These are phyloP conservation scores for Panicum miliaceum DNA, from an alignment of 176 grass and related monocot genomes.

Conservation along the genomic window DNA sequence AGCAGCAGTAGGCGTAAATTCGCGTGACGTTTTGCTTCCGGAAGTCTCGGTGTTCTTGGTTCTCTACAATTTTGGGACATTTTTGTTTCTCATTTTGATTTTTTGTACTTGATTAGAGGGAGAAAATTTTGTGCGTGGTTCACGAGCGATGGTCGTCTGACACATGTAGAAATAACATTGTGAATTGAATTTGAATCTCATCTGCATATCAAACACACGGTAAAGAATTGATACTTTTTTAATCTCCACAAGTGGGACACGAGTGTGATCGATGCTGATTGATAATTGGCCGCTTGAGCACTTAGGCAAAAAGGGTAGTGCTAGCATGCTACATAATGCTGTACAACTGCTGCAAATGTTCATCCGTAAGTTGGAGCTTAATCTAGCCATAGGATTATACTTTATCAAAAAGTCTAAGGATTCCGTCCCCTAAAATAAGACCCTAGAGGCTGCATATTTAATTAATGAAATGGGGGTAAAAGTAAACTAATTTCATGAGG, in stretches of 20 bases:
- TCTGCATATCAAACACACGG: neutral
- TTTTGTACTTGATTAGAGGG: neutral
- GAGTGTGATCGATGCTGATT: neutral
- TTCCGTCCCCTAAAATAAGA: neutral
- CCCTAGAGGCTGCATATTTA: neutral
- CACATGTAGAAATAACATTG: conserved; percentile 1
- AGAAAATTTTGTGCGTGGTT: conserved; percentile 39
- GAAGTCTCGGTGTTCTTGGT: neutral
- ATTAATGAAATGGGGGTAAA: neutral
- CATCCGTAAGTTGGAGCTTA: conserved; percentile 3
- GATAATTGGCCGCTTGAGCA: neutral
- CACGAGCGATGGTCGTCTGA: neutral
- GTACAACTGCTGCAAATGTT: conserved; percentile 16
- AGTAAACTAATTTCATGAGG: neutral
- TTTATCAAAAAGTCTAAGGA: neutral
- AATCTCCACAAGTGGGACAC: neutral
- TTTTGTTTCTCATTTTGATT: neutral
- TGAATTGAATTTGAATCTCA: no score
- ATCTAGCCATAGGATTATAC: neutral
- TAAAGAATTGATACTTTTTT: neutral
- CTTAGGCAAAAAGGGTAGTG: neutral
- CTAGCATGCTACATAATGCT: neutral
- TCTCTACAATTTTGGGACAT: conserved; percentile 24
- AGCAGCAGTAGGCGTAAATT: neutral
- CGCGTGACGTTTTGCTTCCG: neutral